phyloP scores from a whole-genome alignment of 192 early-diverging fungal species.

The Oehlia diaphana region DNA sequence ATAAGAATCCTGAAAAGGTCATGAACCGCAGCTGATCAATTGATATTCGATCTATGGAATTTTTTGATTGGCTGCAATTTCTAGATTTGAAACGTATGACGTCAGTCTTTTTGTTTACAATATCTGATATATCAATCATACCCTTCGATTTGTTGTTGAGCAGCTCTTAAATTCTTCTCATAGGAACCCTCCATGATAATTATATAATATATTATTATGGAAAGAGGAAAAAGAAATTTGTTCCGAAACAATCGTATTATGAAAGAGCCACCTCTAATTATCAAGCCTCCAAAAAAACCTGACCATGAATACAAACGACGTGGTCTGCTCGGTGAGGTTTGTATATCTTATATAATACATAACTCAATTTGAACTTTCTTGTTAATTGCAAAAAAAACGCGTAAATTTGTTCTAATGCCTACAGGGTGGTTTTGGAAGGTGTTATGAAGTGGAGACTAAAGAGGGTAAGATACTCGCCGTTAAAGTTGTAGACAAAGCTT shows the following conservation, averaged over 20 bases:
- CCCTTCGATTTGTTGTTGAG: not conserved
- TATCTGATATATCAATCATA: too few species aligned
- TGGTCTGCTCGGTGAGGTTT: not conserved
- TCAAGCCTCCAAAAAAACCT: not conserved
- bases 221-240: not conserved
- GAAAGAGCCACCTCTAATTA: not conserved
- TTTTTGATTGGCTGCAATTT: too few species aligned
- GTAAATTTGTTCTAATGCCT: not conserved
- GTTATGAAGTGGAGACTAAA: conserved; percentile 67
- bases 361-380: not conserved
- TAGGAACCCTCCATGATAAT: not conserved
- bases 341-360: not conserved
- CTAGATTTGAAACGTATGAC: too few species aligned
- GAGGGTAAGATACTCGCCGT: conserved; percentile 60
- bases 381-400: too few species aligned
- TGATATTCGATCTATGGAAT: too few species aligned
- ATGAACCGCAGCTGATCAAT: too few species aligned
- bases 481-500: conserved; percentile 55
- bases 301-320: conserved; percentile 9
- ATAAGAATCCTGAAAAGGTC: too few species aligned
- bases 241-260: not conserved
- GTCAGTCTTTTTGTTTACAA: too few species aligned
- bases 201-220: not conserved
- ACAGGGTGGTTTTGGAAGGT: conserved; percentile 90
- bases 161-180: not conserved